These are phyloP conservation scores for button mushroom (Agaricus bisporus) DNA, from an alignment of 768 basidiomycete genomes.

Conservation along the genomic window DNA sequence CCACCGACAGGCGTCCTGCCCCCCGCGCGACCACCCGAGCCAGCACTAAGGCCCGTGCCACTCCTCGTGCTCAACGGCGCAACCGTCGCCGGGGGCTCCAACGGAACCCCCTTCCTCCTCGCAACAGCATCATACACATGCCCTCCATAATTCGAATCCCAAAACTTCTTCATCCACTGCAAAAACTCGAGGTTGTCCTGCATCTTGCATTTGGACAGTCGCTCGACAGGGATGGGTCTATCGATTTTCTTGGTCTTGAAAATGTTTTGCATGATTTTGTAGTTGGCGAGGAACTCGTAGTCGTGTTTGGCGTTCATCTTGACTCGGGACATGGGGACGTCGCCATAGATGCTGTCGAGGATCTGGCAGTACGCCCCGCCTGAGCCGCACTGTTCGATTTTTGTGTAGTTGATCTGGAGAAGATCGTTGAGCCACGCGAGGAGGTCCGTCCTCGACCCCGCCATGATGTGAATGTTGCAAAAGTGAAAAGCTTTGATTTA, in stretches of 20 bases:
- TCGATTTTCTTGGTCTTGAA: constrained; percentile 94
- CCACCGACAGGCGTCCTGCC: constrained; percentile 72
- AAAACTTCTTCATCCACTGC: constrained; percentile 95
- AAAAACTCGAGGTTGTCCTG: constrained; percentile 99
- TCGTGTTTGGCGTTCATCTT: constrained; percentile 96
- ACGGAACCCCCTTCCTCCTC: constrained; percentile 70
- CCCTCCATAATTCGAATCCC: constrained; percentile 89
- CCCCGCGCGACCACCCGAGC: constrained; percentile 39
- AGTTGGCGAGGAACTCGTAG: constrained; percentile 94
- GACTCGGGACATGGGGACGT: constrained; percentile 85
- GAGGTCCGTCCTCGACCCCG: constrained; percentile 80
- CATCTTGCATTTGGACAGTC: constrained; percentile 97
- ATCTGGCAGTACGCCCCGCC: constrained; percentile 95
- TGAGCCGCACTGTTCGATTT: constrained; percentile 86
- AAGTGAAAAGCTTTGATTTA: no score
- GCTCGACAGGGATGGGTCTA: constrained; percentile 97
- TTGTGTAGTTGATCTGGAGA: constrained; percentile 85
- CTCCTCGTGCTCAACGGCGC: constrained; percentile 47
- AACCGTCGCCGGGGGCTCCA: constrained; percentile 75
- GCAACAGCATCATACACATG: constrained; percentile 82
- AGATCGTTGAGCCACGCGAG: constrained; percentile 93
- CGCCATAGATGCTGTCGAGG: constrained; percentile 90
- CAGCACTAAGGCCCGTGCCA: constrained; percentile 19
- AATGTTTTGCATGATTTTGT: constrained; percentile 87
- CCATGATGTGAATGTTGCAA: constrained; percentile 25